A percentile compares a stretch with the other conserved stretches of the same genome.
Conservation (phyloP, 495 filamentous ascomycete genomes). For the Penicillium daleae region DNA sequence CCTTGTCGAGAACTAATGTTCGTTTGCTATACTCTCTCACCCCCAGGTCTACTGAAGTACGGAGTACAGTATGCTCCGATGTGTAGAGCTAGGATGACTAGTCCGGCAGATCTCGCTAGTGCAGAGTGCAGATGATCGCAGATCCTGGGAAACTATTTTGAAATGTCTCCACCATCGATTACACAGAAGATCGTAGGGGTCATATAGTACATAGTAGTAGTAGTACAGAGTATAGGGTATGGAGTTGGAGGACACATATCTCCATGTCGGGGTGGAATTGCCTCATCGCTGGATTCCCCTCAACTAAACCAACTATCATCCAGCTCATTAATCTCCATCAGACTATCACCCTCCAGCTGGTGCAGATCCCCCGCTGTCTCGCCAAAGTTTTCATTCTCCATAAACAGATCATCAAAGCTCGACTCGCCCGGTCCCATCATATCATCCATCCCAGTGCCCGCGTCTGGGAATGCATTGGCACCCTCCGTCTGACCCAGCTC, state of each 20-base stretch:
- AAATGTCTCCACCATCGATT: constrained; percentile 6
- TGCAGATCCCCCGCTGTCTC: constrained; percentile 41
- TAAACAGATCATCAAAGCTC: constrained; percentile 55
- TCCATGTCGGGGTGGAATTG: not conserved
- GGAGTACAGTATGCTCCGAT: too few species aligned
- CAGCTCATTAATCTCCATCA: constrained; percentile 51
- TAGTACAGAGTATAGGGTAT: too few species aligned
- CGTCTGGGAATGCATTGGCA: constrained; percentile 21
- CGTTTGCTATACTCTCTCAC: too few species aligned
- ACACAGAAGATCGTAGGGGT: not conserved
- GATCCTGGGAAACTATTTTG: constrained; percentile 20
- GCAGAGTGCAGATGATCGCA: constrained; percentile 18
- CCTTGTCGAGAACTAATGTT: too few species aligned
- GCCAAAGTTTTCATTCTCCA: constrained; percentile 47
- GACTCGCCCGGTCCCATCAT: constrained; percentile 52
- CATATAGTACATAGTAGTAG: too few species aligned
- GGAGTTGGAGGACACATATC: not conserved
- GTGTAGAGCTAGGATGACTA: not conserved
- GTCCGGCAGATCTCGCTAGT: constrained; percentile 10
- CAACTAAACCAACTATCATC: constrained; percentile 52
- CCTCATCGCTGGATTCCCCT: constrained; percentile 5
- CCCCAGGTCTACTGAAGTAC: too few species aligned
- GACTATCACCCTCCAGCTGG: constrained; percentile 43
- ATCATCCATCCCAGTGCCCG: constrained; percentile 36
- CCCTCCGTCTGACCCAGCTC: constrained; percentile 41